Conservation (phyloP, 495 filamentous ascomycete genomes). For the Podospora conica region DNA sequence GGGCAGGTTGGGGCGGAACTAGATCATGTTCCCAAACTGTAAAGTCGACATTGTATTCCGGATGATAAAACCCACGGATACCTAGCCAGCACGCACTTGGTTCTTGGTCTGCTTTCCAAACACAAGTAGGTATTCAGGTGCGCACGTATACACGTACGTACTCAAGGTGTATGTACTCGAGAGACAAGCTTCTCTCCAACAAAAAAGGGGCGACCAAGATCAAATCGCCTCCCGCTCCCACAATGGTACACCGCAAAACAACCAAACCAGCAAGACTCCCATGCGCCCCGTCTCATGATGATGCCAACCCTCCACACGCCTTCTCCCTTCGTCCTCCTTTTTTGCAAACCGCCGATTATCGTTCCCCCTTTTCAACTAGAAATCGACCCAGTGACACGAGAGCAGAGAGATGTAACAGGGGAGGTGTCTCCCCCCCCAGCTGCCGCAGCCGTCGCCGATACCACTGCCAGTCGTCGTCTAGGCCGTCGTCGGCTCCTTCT, state of each 20-base stretch:
- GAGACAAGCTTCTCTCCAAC: neutral
- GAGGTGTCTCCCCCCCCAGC: neutral
- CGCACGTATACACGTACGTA: neutral
- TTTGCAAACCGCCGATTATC: neutral
- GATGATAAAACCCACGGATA: too few species aligned
- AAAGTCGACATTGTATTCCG: too few species aligned
- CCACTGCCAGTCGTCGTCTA: neutral
- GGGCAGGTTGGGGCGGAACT: too few species aligned
- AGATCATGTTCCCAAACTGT: too few species aligned
- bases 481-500: constrained; percentile 10
- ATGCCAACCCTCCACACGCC: neutral
- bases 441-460: neutral
- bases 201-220: neutral
- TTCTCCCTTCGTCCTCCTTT: neutral
- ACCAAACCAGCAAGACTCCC: neutral
- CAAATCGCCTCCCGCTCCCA: neutral
- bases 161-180: neutral
- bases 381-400: neutral
- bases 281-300: neutral
- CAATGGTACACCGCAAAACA: neutral
- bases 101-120: neutral
- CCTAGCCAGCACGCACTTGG: neutral
- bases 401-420: too few species aligned
- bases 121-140: neutral
- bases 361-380: neutral